Evolutionary conservation across 495 filamentous ascomycete genomes (phyloP), one percentile per base, ranked within the genome.

Genomic region (Hyaloscypha bicolor): DNA sequence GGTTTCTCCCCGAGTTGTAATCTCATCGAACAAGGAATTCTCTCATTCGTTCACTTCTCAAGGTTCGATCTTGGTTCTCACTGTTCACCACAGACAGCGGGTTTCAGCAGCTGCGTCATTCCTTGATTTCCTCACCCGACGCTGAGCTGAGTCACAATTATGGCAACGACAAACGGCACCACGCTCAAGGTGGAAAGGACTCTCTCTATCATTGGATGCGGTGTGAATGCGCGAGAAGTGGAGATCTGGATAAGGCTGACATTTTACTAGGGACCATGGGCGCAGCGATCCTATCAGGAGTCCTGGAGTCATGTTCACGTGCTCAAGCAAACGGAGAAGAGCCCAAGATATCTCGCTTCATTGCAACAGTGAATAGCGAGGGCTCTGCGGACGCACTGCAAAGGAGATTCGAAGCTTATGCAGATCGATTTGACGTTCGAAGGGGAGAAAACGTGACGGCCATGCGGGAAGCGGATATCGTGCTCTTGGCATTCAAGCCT

Each of bases 401-500:
- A 19, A 19, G 29, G 16, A 52, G 67, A 12, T 72, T 72, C 35
- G 3, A 30, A 1, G 19, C 12, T 2, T 67, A 61, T 37, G 16
- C 9, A 9, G 21, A 55, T 16, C 21, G 48, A 0, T 32, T 72
- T 33, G 51, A 58, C 9, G 64, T 69, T 5, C 30, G 66, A 5
- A n/a, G 35, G 53, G 53, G 57, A 14, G 67, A 68, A 6, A 72
- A 72, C 39, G 6, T 66, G 30, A 22, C 42, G 6, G 70, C 59
- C 2, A 67, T 69, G 63, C 16, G 48, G 35, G 55, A 52, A 51
- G 70, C 66, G 2, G 70, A 72, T 62, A 55, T 72, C 22, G 74
- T 95, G 12, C 74, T 96, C 39, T 81, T 95, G 0, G 85, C 82
- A 4, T 94, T 91, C 81, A 95, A 96, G 76, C 92, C 92, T 0